phyloP scores from a whole-genome alignment of 345 rosid species.

The Triadica sebifera region DNA sequence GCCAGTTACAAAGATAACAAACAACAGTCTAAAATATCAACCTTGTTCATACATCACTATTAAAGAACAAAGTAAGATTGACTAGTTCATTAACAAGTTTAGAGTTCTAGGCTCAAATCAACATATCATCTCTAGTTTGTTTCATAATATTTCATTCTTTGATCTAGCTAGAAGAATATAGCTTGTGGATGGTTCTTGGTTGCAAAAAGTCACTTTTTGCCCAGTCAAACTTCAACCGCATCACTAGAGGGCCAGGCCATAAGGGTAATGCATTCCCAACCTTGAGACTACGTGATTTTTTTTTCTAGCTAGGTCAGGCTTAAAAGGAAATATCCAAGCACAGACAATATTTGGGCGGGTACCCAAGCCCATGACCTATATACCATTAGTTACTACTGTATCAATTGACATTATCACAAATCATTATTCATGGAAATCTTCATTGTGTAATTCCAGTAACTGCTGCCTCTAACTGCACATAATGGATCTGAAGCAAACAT shows the following conservation, averaged over 20 bases:
- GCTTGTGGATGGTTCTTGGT: too few relatives aligned
- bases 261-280: not conserved
- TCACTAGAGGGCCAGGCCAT: not conserved
- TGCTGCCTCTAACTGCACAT: not conserved
- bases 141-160: not conserved
- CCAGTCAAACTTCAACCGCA: too few relatives aligned
- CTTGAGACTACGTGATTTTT: not conserved
- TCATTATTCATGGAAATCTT: not conserved
- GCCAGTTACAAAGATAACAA: not conserved
- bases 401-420: not conserved
- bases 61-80: not conserved
- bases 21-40: not conserved
- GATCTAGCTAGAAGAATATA: not conserved
- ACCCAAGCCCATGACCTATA: not conserved
- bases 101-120: not conserved
- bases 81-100: not conserved
- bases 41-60: not conserved
- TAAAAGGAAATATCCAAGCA: too few relatives aligned
- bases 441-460: not conserved
- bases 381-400: not conserved
- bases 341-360: not conserved
- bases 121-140: not conserved
- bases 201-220: too few relatives aligned
- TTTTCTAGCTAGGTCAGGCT: too few relatives aligned
- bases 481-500: not conserved